Conservation (phyloP, 345 rosid species). For the Pugionium cornutum region DNA sequence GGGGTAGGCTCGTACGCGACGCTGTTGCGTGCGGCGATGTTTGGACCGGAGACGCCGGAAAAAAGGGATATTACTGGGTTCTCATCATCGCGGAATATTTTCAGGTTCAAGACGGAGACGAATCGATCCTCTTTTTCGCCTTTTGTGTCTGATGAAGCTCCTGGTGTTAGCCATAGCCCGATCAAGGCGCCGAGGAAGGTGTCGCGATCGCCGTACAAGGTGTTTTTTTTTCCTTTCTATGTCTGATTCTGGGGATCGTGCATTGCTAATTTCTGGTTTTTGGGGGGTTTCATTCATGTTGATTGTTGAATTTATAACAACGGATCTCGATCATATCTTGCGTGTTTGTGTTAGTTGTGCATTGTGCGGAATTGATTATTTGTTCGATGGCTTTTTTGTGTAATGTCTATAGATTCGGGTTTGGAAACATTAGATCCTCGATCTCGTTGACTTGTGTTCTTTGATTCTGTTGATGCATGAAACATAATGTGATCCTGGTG, state of each 20-base stretch:
- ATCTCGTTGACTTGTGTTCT: background rate
- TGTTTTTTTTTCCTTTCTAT: constrained; percentile 19
- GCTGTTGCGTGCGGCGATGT: constrained; percentile 70
- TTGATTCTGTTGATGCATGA: background rate
- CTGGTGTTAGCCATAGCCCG: constrained; percentile 61
- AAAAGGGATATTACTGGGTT: constrained; percentile 49
- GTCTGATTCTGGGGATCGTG: constrained; percentile 11
- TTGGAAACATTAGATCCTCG: background rate
- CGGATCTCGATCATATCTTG: constrained; percentile 27
- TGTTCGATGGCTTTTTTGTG: background rate
- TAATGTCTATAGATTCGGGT: constrained; percentile 31
- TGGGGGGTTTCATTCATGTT: background rate
- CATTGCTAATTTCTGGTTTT: constrained; percentile 1
- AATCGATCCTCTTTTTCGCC: constrained; percentile 66
- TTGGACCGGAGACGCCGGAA: constrained; percentile 84
- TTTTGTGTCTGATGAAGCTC: constrained; percentile 58
- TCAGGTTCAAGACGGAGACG: constrained; percentile 86
- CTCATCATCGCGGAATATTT: constrained; percentile 61
- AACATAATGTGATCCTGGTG: constrained; percentile 23
- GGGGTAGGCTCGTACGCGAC: constrained; percentile 68
- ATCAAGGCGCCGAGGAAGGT: constrained; percentile 89
- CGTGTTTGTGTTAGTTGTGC: constrained; percentile 7
- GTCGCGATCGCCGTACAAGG: constrained; percentile 92
- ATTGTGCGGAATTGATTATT: constrained; percentile 2
- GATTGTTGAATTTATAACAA: background rate